Base-by-base conservation (phyloP, 2,329 filamentous ascomycete genomes). In the Botryosphaeria agaves region DNA sequence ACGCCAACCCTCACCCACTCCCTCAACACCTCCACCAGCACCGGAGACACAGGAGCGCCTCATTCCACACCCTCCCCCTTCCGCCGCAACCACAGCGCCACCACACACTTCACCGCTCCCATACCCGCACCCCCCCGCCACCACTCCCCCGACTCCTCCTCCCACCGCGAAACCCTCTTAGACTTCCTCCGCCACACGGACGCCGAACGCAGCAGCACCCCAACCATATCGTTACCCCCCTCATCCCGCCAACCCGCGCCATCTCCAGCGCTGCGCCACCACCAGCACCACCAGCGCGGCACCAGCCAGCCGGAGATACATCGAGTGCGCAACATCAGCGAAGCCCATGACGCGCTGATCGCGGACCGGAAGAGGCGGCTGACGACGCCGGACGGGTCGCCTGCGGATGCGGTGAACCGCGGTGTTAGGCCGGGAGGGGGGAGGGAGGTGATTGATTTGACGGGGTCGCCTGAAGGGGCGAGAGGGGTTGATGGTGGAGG, bases 321-420 rank as follows among this genome's bases (percentile, higher is more conserved):
- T 23, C 9, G 21, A 9, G 21, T 23, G 9, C 9, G 21, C 9
- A 12, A 23, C 21, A 9, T 27, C 5, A 17, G 16, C 5, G 26
- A 27, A 15, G 15, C 26, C 5, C 8, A 27, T 9, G 14, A 27
- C 5, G 9, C 26, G 5, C 9, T 24, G 5, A 9, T 15, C 5
- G 24, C 16, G 8, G 26, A 29, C 3, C 12, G 31, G 14, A 33
- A 33, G 21, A 29, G 31, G 18, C 12, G 31, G 15, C 24, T 33
- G 19, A 33, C 31, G 16, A 14, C 26, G 9, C 27, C 31, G 14
- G 16, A 29, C 18, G 19, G 19, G 19, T 21, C 21, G 12, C 4
- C 9, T 4, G 21, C 21, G 21, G 7, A 3, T 7, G 21, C n/a
- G n/a, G n/a, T n/a, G n/a, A n/a, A n/a, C n/a, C n/a, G n/a, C n/a